Base-by-base conservation (phyloP, 192 early-diverging fungal genomes). In the Coemansia sp. region DNA sequence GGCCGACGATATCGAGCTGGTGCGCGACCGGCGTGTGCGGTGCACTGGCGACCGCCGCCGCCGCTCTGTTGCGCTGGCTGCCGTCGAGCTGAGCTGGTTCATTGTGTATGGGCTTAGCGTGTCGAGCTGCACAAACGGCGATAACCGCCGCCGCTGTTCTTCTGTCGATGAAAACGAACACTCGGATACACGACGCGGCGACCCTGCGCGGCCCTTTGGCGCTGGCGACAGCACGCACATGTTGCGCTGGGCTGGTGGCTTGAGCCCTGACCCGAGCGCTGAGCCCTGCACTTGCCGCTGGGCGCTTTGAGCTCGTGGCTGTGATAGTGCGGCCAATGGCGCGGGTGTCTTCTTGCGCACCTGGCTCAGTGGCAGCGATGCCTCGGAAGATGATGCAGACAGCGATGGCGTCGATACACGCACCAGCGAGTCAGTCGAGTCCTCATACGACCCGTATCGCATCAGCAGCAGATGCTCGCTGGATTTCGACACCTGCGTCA, bases 361-460 rank as follows among this genome's bases (percentile, higher is more conserved):
- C 56, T 62, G 59, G 14, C 56, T 60, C 10, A 70, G 71, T 42
- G 76, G 67, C 56, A 79, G 67, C 63, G 76, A 79, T 21, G 64
- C 71, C 63, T 73, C 77, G 2, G 77, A 79, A 20, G 77, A 79
- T 50, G 77, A 74, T 17, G 71, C 67, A 10, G 77, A 79, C 20
- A 79, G 67, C 58, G 77, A 69, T 38, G 77, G 77, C 48, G 77
- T 73, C 21, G 68, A 50, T 14, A 79, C 50, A 40, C 67, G 71
- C 23, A 79, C 71, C 23, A 79, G 77, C 63, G 77, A 79, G 46
- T 79, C 77, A 26, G 68, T 69, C 21, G 76, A 79, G 15, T 70
- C 76, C 2, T 61, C 67, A 18, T 73, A 79, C 14, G 51, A 57
- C n/a, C 21, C 64, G 11, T 66, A 50, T 5, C 50, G 56, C 42